These are phyloP conservation scores for Cutaneotrichosporon spelunceum DNA, from an alignment of 1,284 basidiomycete genomes.

Conservation along the genomic window DNA sequence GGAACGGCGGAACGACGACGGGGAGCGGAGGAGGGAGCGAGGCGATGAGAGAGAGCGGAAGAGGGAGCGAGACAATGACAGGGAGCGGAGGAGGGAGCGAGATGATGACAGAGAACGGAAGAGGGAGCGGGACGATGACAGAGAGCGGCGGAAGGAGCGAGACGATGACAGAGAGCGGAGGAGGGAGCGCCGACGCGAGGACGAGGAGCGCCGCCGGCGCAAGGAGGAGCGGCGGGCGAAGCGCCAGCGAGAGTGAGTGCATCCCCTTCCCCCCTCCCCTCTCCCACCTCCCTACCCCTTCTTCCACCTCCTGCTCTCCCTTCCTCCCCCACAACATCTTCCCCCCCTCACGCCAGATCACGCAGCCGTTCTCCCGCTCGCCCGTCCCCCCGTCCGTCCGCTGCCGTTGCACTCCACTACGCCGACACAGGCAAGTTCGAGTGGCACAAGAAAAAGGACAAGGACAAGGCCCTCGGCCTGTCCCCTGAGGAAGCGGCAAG, in stretches of 20 bases:
- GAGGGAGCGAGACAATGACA: constrained; percentile 21
- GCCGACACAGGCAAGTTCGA: constrained; percentile 85
- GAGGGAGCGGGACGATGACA: constrained; percentile 13
- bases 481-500: constrained; percentile 72
- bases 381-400: constrained; percentile 69
- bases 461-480: constrained; percentile 85
- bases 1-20: background rate
- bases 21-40: constrained; percentile 19
- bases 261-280: background rate
- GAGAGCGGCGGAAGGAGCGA: constrained; percentile 18
- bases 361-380: constrained; percentile 56
- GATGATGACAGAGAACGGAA: constrained; percentile 19
- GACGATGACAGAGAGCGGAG: constrained; percentile 17
- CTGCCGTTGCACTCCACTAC: constrained; percentile 76
- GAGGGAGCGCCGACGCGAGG: constrained; percentile 17
- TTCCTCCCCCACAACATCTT: background rate
- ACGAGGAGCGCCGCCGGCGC: constrained; percentile 19
- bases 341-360: constrained; percentile 36
- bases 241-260: constrained; percentile 39
- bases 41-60: constrained; percentile 16
- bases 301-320: no score
- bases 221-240: constrained; percentile 9
- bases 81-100: constrained; percentile 11
- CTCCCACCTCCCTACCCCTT: no score
- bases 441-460: constrained; percentile 98